phyloP scores from a whole-genome alignment of 176 grass and related monocot genomes.

The Stipa capillata region DNA sequence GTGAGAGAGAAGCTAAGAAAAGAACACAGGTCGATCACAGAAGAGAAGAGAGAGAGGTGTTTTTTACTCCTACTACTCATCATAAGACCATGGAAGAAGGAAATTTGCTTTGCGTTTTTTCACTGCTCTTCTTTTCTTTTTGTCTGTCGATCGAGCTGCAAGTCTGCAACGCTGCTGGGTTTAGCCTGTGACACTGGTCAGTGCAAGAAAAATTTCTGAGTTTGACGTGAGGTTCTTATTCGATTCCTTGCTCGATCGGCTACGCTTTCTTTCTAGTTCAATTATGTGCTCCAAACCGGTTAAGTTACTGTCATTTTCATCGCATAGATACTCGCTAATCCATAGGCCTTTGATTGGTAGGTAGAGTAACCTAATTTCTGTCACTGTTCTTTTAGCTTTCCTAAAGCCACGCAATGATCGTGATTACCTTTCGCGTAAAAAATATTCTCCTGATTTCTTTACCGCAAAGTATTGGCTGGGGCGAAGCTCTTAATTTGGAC shows the following conservation, averaged over 20 bases:
- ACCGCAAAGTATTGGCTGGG: too few relatives aligned
- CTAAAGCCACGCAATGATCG: background rate
- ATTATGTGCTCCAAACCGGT: background rate
- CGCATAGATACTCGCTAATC: background rate
- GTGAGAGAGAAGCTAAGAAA: conserved; percentile 4
- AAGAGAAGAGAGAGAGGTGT: background rate
- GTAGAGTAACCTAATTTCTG: background rate
- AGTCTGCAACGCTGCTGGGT: background rate
- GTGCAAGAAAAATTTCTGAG: background rate
- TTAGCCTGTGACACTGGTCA: background rate
- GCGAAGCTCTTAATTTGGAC: too few relatives aligned
- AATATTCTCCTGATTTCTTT: too few relatives aligned
- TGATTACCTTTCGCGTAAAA: background rate
- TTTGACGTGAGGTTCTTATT: conserved; percentile 8
- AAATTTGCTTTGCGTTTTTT: background rate
- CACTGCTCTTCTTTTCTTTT: background rate
- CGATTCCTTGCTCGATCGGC: background rate
- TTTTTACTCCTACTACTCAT: background rate
- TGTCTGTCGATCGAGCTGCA: too few relatives aligned
- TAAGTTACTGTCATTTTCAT: background rate
- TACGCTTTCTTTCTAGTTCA: background rate
- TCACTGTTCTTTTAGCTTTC: background rate
- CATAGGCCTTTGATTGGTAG: background rate
- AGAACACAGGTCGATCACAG: background rate
- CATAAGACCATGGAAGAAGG: background rate